Evolutionary conservation across 2,329 filamentous ascomycete genomes (phyloP), one percentile per base, ranked within the genome.

Genomic region (Cladosporium sp.): DNA sequence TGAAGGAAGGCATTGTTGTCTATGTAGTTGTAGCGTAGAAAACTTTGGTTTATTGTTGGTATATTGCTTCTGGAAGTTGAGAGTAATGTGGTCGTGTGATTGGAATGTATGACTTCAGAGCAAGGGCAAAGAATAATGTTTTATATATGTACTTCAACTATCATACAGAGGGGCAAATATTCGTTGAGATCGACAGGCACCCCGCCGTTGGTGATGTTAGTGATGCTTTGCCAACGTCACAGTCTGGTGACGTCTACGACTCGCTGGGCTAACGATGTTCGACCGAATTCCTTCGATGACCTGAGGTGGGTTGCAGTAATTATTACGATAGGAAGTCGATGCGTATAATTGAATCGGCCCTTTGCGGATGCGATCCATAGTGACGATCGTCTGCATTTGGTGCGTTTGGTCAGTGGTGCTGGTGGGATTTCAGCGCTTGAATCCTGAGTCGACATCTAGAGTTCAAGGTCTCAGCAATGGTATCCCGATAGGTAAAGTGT

Each of bases 111-210:
- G 17, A 12, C 4, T 19, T 47, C 13, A n/a, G n/a, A n/a, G n/a
- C 28, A 32, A 7, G 28, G 28, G 28, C 13, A 39, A 7, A 32
- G 17, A 28, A 28, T 25, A 45, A 45, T 45, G n/a, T n/a, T n/a
- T n/a, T n/a, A 45, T 45, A 45, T 44, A 44, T 44, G 13, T 8
- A 9, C 28, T 8, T 45, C 42, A 9, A 44, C 20, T n/a, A 44
- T 17, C 40, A 28, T 6, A 12, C 25, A 13, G 40, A 44, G 40
- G 40, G 40, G 20, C 40, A 44, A 44, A 28, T 45, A 22, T 44
- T 44, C 40, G 44, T 48, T 48, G 45, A 48, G 28, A 48, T 48
- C 45, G n/a, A 13, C 45, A 48, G 45, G 45, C 45, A 48, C 45
- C 45, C 45, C 45, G 28, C 28, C 15, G 19, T 50, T 50, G 9